Evolutionary conservation across 495 filamentous ascomycete genomes (phyloP).

Genomic region (Bacidia rubella): DNA sequence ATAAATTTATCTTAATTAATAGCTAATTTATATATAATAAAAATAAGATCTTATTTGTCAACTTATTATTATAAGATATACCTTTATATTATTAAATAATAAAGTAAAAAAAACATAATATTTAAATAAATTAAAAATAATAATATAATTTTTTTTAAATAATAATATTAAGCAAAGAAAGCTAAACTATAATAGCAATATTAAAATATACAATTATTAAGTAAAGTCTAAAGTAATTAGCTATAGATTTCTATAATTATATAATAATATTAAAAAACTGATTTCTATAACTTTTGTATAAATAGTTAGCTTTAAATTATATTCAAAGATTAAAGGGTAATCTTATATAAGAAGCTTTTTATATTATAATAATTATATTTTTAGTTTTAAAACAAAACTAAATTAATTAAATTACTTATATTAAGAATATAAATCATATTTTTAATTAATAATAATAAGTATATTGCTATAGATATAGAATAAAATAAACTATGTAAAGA

Average conservation of each 20-base stretch:
- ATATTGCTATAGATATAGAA: too few relatives aligned
- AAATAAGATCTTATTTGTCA: too few relatives aligned
- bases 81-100: neutral
- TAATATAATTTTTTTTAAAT: neutral
- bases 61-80: neutral
- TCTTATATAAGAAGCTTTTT: too few relatives aligned
- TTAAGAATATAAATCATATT: neutral
- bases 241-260: neutral
- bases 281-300: neutral
- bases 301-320: neutral
- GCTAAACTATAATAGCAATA: neutral
- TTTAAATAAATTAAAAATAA: neutral
- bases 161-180: neutral
- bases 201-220: neutral
- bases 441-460: neutral
- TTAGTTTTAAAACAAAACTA: too few relatives aligned
- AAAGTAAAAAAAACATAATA: neutral
- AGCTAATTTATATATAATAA: too few relatives aligned
- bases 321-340: too few relatives aligned
- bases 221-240: neutral
- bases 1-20: neutral
- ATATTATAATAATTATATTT: too few relatives aligned
- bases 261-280: neutral
- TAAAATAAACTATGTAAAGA: too few relatives aligned
- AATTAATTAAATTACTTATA: neutral